Evolutionary conservation across 768 basidiomycete species (phyloP).

Genomic region (Mycena maculata): DNA sequence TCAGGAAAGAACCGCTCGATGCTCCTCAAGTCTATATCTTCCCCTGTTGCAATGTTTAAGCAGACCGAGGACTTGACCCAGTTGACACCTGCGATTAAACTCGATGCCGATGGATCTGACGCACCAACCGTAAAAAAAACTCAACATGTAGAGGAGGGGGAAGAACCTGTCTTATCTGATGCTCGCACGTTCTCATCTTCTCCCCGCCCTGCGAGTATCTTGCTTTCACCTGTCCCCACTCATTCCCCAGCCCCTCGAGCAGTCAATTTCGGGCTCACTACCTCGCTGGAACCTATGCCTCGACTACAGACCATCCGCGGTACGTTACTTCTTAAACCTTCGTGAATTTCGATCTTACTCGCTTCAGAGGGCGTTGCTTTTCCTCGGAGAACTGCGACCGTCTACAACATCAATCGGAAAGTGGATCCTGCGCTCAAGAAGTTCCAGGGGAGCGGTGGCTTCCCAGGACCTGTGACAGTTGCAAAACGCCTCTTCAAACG

Average conservation of each 20-base stretch:
- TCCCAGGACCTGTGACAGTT: conserved; percentile 58
- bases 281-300: conserved; percentile 26
- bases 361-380: conserved; percentile 40
- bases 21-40: conserved; percentile 49
- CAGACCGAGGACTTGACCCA: conserved; percentile 31
- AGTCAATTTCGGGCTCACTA: conserved; percentile 25
- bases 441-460: conserved; percentile 58
- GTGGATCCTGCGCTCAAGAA: conserved; percentile 41
- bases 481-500: conserved; percentile 50
- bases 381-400: conserved; percentile 48
- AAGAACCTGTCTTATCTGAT: conserved; percentile 39
- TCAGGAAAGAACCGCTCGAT: conserved; percentile 40
- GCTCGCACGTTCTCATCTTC: conserved; percentile 48
- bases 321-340: neutral
- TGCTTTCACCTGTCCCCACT: conserved; percentile 37
- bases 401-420: conserved; percentile 36
- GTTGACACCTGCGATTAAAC: conserved; percentile 40
- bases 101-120: conserved; percentile 18
- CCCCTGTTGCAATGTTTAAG: conserved; percentile 40
- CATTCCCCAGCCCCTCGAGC: conserved; percentile 24
- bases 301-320: conserved; percentile 31
- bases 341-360: neutral
- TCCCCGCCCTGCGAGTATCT: conserved; percentile 42
- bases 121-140: conserved; percentile 5
- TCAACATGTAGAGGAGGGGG: conserved; percentile 12